phyloP scores from a whole-genome alignment of 2,329 filamentous ascomycete genomes.

The Paracamarosporium sp. region DNA sequence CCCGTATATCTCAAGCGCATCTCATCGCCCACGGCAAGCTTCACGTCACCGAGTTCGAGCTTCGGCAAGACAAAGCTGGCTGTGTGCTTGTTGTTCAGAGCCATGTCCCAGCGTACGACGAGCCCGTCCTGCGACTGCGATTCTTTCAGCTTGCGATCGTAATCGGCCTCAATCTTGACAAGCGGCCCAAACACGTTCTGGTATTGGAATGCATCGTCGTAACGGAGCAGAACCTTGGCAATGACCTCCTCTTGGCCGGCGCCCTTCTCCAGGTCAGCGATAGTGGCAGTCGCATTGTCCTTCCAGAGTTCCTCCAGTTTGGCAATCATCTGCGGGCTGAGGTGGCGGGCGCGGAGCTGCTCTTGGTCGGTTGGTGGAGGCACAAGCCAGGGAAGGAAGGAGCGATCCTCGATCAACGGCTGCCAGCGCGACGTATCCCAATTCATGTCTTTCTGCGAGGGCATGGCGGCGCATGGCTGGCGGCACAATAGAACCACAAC shows the following conservation, averaged over 20 bases:
- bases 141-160: slow-evolving; percentile 98
- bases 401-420: slow-evolving; percentile 94
- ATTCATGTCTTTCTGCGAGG: slow-evolving; percentile 98
- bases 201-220: slow-evolving; percentile 97
- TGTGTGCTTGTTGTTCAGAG: slow-evolving; percentile 95
- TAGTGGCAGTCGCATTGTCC: slow-evolving; percentile 85
- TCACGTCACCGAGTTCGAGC: slow-evolving; percentile 96
- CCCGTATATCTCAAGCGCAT: slow-evolving; percentile 98
- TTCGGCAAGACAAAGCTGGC: slow-evolving; percentile 96
- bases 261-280: slow-evolving; percentile 89
- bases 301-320: slow-evolving; percentile 99
- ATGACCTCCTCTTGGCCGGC: slow-evolving; percentile 94
- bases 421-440: slow-evolving; percentile 99
- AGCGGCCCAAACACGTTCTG: slow-evolving; percentile 98
- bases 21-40: slow-evolving; percentile 95
- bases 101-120: slow-evolving; percentile 91
- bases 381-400: slow-evolving; percentile 94
- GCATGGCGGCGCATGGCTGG: slow-evolving; percentile 92
- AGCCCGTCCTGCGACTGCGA: slow-evolving; percentile 97
- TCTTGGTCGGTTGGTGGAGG: slow-evolving; percentile 88
- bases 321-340: slow-evolving; percentile 92
- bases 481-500: slow-evolving; percentile 96
- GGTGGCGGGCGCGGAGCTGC: slow-evolving; percentile 90
- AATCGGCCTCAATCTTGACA: slow-evolving; percentile 99
- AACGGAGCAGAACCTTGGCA: slow-evolving; percentile 87